Percentiles rank a stretch among this genome's conserved stretches.
Conservation (phyloP, 257 asterid genomes). For the Misopates orontium region DNA sequence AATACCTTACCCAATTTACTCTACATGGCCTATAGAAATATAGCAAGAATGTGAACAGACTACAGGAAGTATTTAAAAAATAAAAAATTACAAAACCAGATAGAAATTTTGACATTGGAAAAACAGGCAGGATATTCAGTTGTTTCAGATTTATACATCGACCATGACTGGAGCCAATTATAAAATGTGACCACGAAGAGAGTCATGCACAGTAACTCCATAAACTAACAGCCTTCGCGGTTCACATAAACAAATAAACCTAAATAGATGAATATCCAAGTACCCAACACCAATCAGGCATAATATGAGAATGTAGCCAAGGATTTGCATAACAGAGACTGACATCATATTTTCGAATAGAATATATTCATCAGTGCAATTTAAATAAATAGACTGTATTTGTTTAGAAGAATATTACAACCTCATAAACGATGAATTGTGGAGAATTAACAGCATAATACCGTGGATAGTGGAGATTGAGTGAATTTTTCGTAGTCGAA, state of each 20-base stretch:
- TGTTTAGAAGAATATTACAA: background rate
- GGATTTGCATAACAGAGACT: no score
- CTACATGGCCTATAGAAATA: background rate
- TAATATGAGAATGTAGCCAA: no score
- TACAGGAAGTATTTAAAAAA: background rate
- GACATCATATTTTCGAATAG: no score
- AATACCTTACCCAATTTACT: constrained; percentile 21
- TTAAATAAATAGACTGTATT: background rate
- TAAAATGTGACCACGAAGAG: no score
- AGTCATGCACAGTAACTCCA: background rate
- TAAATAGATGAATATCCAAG: background rate
- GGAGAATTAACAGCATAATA: constrained; percentile 23
- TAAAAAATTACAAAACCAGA: background rate
- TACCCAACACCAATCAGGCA: no score
- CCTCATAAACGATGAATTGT: background rate
- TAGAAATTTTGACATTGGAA: background rate
- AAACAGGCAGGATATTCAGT: background rate
- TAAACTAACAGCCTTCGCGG: constrained; percentile 1
- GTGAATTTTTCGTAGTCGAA: constrained; percentile 66
- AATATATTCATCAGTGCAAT: no score
- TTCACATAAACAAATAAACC: background rate
- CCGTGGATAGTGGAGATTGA: constrained; percentile 70
- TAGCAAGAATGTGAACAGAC: background rate
- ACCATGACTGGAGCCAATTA: background rate
- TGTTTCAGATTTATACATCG: background rate